Conservation (phyloP, 352 stramenopile genomes). For the Phytophthora podocarpi region DNA sequence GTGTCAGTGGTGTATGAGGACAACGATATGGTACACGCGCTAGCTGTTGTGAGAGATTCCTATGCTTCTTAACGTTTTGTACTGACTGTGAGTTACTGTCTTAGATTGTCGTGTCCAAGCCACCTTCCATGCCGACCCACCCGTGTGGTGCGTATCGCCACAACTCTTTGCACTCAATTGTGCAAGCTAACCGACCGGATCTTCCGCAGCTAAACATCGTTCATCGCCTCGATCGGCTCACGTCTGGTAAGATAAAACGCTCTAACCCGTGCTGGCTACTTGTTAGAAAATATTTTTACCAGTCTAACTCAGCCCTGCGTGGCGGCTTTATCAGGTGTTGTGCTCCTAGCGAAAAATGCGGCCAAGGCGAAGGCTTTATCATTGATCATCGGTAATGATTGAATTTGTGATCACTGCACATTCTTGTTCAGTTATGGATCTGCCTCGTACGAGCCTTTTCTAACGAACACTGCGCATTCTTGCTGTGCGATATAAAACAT, state of each 20-base stretch:
- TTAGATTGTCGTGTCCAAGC: slow-evolving; percentile 89
- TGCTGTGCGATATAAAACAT: background rate
- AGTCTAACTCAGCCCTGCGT: background rate
- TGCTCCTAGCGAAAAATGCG: slow-evolving; percentile 83
- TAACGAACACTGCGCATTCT: background rate
- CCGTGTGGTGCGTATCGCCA: slow-evolving; percentile 95
- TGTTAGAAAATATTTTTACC: background rate
- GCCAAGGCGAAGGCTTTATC: slow-evolving; percentile 77
- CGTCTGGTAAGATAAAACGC: slow-evolving; percentile 69
- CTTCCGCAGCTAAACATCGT: slow-evolving; percentile 87
- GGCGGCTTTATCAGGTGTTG: slow-evolving; percentile 47
- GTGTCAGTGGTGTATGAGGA: slow-evolving; percentile 83
- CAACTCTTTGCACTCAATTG: slow-evolving; percentile 92
- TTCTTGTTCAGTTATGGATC: background rate
- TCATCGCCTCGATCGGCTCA: slow-evolving; percentile 96
- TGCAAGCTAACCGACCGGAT: slow-evolving; percentile 73
- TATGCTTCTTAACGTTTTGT: background rate
- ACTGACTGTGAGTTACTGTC: background rate
- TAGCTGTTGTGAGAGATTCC: background rate
- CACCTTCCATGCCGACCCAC: slow-evolving; percentile 94
- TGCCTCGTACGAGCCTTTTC: background rate
- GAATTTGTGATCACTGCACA: background rate
- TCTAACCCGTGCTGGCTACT: background rate
- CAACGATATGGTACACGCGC: slow-evolving; percentile 60
- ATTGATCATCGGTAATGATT: slow-evolving; percentile 63